Evolutionary conservation across 768 basidiomycete genomes (phyloP).

Genomic region (Ramaria rubella): DNA sequence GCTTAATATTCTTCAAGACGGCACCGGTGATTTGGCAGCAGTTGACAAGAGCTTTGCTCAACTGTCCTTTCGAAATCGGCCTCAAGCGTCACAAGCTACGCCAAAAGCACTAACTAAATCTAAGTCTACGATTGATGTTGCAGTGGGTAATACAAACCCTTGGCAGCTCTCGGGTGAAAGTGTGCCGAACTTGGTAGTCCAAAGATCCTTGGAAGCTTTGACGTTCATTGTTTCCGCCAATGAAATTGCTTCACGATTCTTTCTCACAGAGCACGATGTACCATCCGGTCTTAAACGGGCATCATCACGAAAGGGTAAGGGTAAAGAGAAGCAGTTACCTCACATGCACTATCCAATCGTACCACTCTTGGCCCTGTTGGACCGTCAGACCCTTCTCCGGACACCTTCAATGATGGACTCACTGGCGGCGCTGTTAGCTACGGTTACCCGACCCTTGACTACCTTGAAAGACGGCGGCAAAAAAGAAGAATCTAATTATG

Average conservation of each 20-base stretch:
- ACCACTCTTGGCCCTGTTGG: constrained; percentile 78
- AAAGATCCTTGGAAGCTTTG: constrained; percentile 89
- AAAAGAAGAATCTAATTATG: constrained; percentile 18
- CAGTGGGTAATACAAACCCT: constrained; percentile 40
- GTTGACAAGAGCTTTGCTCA: constrained; percentile 94
- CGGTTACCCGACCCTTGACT: constrained; percentile 78
- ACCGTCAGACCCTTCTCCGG: constrained; percentile 77
- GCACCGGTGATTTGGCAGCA: constrained; percentile 83
- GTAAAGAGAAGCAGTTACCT: constrained; percentile 79
- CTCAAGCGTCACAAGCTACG: constrained; percentile 41
- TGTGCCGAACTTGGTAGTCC: constrained; percentile 88
- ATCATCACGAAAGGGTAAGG: constrained; percentile 83
- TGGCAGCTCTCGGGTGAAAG: constrained; percentile 62
- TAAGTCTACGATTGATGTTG: constrained; percentile 31
- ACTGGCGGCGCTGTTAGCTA: constrained; percentile 80
- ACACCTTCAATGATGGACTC: constrained; percentile 91
- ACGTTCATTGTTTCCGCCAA: constrained; percentile 83
- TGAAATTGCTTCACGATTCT: constrained; percentile 81
- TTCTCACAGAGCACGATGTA: constrained; percentile 92
- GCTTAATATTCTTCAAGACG: constrained; percentile 91
- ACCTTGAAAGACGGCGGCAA: constrained; percentile 50
- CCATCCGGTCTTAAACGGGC: constrained; percentile 67
- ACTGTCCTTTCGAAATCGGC: constrained; percentile 62
- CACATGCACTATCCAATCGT: constrained; percentile 90
- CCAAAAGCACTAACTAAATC: constrained; percentile 61